Conservation (phyloP, 345 rosid species). For the Kandelia obovata region DNA sequence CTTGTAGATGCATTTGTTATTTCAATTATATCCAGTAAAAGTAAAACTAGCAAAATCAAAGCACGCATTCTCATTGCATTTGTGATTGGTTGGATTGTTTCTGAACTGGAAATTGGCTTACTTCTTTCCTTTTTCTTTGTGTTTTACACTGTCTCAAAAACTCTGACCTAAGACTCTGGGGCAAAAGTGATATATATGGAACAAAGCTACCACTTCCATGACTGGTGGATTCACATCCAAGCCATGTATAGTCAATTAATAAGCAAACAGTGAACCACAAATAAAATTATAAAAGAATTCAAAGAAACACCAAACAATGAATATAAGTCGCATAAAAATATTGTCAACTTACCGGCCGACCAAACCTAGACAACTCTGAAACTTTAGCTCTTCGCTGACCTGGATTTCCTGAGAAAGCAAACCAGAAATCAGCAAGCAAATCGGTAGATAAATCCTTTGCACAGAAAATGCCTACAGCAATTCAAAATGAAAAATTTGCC, state of each 20-base stretch:
- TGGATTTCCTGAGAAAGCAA: slow-evolving; percentile 54
- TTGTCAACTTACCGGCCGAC: slow-evolving; percentile 54
- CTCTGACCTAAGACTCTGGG: background rate
- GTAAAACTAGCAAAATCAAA: no score
- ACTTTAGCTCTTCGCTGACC: slow-evolving; percentile 73
- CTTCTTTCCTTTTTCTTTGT: no score
- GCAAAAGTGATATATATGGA: background rate
- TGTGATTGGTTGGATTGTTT: no score
- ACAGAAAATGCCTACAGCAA: background rate
- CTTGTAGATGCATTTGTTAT: no score
- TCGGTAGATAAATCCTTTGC: background rate
- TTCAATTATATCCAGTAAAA: no score
- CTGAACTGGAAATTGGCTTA: no score
- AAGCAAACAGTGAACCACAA: background rate
- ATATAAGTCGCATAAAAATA: background rate
- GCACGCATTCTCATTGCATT: no score
- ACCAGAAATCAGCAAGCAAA: slow-evolving; percentile 6
- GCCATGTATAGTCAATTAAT: background rate
- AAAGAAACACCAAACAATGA: background rate
- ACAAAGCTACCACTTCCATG: background rate
- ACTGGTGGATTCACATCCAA: background rate
- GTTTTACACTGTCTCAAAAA: background rate
- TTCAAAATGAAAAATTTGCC: background rate
- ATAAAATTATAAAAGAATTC: background rate
- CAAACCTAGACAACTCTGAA: slow-evolving; percentile 63